A percentile compares a stretch with the other conserved stretches of the same genome.
Evolutionary conservation across 2,329 filamentous ascomycete genomes (phyloP).

Genomic region (Arthrobotrys musiformis): DNA sequence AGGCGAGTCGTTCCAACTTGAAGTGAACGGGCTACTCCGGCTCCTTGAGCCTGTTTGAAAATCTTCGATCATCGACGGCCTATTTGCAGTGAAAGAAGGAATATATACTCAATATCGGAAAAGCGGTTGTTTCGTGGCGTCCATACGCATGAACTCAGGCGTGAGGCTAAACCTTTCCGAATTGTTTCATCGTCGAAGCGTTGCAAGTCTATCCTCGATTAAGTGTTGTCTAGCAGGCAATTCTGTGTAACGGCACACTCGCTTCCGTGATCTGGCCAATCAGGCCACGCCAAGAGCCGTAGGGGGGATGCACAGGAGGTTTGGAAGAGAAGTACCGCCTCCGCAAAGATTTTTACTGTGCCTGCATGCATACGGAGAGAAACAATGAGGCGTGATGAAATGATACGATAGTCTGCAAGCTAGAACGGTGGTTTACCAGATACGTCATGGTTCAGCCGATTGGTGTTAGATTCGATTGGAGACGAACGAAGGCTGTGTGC

Average conservation of each 20-base stretch:
- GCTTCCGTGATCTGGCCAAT: background rate
- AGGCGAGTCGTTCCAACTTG: background rate
- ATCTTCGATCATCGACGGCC: background rate
- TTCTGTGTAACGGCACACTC: slow-evolving; percentile 1
- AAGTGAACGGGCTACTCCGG: background rate
- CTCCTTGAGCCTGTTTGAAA: background rate
- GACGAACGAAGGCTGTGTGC: too few species aligned
- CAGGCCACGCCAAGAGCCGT: background rate
- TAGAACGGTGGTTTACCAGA: background rate
- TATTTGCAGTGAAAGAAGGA: background rate
- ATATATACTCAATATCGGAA: background rate
- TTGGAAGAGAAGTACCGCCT: background rate
- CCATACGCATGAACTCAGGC: background rate
- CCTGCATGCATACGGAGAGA: background rate
- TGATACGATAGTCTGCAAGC: background rate
- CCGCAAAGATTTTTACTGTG: background rate
- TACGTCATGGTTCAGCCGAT: background rate
- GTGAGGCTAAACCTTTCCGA: slow-evolving; percentile 4
- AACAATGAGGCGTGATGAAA: background rate
- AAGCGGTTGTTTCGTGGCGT: background rate
- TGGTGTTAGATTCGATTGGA: background rate
- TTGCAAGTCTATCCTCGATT: slow-evolving; percentile 1
- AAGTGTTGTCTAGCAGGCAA: background rate
- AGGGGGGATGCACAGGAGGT: background rate
- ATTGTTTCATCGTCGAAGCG: background rate